phyloP scores from a whole-genome alignment of 2,329 filamentous ascomycete genomes.

The Colletotrichum sp. region DNA sequence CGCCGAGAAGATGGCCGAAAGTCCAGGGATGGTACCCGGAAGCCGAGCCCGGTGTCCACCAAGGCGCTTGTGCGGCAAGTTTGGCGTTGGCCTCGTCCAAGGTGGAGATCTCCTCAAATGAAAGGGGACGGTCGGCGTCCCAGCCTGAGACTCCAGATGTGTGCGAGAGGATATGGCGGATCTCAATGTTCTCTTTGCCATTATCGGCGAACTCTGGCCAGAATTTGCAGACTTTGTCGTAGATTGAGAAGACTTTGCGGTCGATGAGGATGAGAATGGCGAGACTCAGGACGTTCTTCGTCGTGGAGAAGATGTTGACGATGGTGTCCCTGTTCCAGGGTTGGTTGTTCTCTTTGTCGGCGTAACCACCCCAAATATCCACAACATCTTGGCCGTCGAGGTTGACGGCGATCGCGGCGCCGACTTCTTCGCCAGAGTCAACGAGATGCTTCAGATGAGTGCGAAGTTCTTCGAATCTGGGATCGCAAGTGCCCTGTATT shows the following conservation, averaged over 20 bases:
- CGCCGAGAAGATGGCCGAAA: slow-evolving; percentile 46
- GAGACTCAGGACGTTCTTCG: slow-evolving; percentile 41
- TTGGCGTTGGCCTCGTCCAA: slow-evolving; percentile 30
- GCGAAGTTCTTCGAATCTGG: slow-evolving; percentile 38
- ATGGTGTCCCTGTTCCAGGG: slow-evolving; percentile 45
- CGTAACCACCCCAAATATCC: slow-evolving; percentile 49
- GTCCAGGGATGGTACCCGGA: slow-evolving; percentile 45
- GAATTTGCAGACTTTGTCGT: slow-evolving; percentile 42
- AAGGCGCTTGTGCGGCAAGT: slow-evolving; percentile 44
- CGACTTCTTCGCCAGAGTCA: slow-evolving; percentile 42
- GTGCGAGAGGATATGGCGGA: slow-evolving; percentile 45
- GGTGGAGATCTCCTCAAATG: slow-evolving; percentile 37
- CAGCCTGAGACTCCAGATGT: slow-evolving; percentile 40
- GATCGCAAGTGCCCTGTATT: slow-evolving; percentile 34
- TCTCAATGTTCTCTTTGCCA: slow-evolving; percentile 42
- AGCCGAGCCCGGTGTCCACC: slow-evolving; percentile 48
- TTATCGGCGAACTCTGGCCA: slow-evolving; percentile 51
- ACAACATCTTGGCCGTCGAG: slow-evolving; percentile 43
- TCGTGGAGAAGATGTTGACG: slow-evolving; percentile 41
- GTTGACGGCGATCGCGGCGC: slow-evolving; percentile 46
- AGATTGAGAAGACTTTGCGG: slow-evolving; percentile 37
- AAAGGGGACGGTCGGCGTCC: slow-evolving; percentile 30
- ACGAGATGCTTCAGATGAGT: slow-evolving; percentile 37
- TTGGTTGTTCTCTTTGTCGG: slow-evolving; percentile 29
- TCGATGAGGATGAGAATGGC: slow-evolving; percentile 42